These are phyloP conservation scores for Cupressus sempervirens DNA, from an alignment of 75 land plant species.

Conservation along the genomic window DNA sequence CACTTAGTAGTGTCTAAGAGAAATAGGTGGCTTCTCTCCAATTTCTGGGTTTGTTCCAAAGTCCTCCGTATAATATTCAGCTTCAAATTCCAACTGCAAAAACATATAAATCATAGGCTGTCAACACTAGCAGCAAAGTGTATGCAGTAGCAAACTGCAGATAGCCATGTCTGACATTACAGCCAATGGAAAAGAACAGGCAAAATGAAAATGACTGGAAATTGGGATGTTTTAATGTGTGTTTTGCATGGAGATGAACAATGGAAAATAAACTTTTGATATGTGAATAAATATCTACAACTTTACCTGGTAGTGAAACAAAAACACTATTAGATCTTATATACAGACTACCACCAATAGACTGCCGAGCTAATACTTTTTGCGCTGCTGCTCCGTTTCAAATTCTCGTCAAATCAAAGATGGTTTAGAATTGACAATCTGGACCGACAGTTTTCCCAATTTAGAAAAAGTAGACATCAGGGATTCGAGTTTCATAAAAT, in stretches of 20 bases:
- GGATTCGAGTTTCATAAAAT: neutral
- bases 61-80: conserved; percentile 68
- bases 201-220: neutral
- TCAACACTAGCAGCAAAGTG: neutral
- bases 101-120: neutral
- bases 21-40: conserved; percentile 67
- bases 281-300: neutral
- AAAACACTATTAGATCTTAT: neutral
- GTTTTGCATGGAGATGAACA: neutral
- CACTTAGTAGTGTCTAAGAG: conserved; percentile 55
- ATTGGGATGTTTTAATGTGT: neutral
- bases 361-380: neutral
- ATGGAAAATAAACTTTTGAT: neutral
- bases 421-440: neutral
- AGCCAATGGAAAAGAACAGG: neutral
- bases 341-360: neutral
- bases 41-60: conserved; percentile 72
- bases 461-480: neutral
- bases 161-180: neutral
- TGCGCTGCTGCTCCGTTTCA: neutral
- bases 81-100: conserved; percentile 71
- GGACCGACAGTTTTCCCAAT: neutral
- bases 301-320: neutral
- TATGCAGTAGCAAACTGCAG: neutral
- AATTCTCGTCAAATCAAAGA: neutral